Conservation (phyloP, 2,329 filamentous ascomycete species). For the Leptographium procerum region DNA sequence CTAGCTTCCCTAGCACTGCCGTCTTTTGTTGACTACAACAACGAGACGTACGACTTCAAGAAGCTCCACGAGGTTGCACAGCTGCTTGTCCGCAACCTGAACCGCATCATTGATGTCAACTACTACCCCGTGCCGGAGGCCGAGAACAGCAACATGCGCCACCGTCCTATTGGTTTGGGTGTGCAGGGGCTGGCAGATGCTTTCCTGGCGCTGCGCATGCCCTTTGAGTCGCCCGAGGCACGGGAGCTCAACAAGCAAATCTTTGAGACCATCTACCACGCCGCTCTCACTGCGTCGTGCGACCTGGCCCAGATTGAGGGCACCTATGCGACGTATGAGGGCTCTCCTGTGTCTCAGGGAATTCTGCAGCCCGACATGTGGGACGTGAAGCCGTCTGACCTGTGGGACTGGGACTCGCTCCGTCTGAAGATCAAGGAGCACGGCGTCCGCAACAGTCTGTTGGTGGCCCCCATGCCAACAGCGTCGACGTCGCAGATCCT, state of each 20-base stretch:
- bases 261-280: conserved; percentile 99
- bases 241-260: conserved; percentile 94
- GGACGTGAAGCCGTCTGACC: conserved; percentile 81
- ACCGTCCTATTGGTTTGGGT: conserved; percentile 90
- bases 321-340: conserved; percentile 80
- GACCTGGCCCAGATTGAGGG: conserved; percentile 76
- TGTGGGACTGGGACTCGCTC: conserved; percentile 90
- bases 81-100: conserved; percentile 88
- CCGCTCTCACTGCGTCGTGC: conserved; percentile 77
- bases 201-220: conserved; percentile 91
- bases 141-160: conserved; percentile 90
- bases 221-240: conserved; percentile 93
- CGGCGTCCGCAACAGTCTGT: conserved; percentile 87
- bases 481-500: conserved; percentile 95
- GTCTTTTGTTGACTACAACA: conserved; percentile 76
- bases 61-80: conserved; percentile 92
- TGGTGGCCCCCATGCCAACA: conserved; percentile 96
- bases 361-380: conserved; percentile 99
- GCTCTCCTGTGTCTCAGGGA: conserved; percentile 87
- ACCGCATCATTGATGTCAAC: conserved; percentile 98
- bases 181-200: conserved; percentile 96
- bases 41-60: conserved; percentile 84
- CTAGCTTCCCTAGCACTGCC: conserved; percentile 88
- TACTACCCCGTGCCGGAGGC: conserved; percentile 96
- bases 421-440: conserved; percentile 88